Evolutionary conservation across 495 filamentous ascomycete genomes (phyloP).

Genomic region (Penicillium atrosanguineum): DNA sequence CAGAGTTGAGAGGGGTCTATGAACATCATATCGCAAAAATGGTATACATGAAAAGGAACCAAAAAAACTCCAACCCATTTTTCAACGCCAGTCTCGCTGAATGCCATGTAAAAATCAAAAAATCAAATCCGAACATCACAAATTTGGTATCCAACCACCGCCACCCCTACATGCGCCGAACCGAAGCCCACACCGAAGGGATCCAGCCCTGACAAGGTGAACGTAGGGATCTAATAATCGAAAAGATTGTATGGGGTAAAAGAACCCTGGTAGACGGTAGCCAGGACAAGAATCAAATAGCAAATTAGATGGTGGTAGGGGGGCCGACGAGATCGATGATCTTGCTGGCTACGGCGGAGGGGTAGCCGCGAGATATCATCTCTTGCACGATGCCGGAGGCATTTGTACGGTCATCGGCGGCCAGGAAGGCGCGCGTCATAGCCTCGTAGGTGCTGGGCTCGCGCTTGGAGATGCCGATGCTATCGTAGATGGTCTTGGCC

Average conservation of each 20-base stretch:
- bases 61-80: slow-evolving; percentile 21
- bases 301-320: slow-evolving; percentile 28
- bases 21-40: slow-evolving; percentile 23
- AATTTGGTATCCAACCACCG: slow-evolving; percentile 1
- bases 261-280: slow-evolving; percentile 17
- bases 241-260: slow-evolving; percentile 22
- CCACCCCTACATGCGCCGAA: slow-evolving; percentile 33
- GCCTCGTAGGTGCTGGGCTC: slow-evolving; percentile 99
- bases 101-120: slow-evolving; percentile 28
- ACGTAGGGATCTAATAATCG: slow-evolving; percentile 11
- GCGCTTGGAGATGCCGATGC: slow-evolving; percentile 68
- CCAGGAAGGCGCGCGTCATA: slow-evolving; percentile 91
- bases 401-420: slow-evolving; percentile 70
- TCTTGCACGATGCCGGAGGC: slow-evolving; percentile 80
- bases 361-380: slow-evolving; percentile 89
- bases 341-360: slow-evolving; percentile 85
- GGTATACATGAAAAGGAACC: slow-evolving; percentile 30
- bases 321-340: slow-evolving; percentile 82
- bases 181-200: slow-evolving; percentile 31
- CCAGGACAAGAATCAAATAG: slow-evolving; percentile 14
- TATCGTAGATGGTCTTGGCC: slow-evolving; percentile 74
- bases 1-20: slow-evolving; percentile 43
- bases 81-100: slow-evolving; percentile 38
- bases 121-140: slow-evolving; percentile 14
- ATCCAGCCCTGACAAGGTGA: slow-evolving; percentile 40